phyloP scores from a whole-genome alignment of 1,284 basidiomycete species.

The Chalciporus piperatoides region DNA sequence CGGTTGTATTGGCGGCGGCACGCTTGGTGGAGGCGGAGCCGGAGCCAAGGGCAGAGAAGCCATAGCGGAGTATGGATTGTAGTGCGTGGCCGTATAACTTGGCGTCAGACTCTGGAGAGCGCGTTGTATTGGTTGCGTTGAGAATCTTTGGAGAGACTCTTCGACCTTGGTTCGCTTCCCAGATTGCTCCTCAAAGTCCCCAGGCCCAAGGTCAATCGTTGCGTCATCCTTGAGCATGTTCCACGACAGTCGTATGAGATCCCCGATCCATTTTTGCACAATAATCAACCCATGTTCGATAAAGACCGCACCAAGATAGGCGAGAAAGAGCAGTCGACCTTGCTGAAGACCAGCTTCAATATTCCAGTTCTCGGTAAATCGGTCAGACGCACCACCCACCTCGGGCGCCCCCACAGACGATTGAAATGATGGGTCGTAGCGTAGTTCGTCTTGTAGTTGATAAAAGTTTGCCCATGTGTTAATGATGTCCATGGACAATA shows the following conservation, averaged over 20 bases:
- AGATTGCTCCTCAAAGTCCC: slow-evolving; percentile 29
- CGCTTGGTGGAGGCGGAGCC: slow-evolving; percentile 23
- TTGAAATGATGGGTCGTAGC: slow-evolving; percentile 47
- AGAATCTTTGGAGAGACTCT: slow-evolving; percentile 30
- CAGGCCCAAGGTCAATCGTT: slow-evolving; percentile 22
- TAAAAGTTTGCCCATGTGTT: slow-evolving; percentile 59
- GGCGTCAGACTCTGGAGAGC: slow-evolving; percentile 23
- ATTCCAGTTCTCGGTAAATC: slow-evolving; percentile 15
- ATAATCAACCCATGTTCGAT: slow-evolving; percentile 48
- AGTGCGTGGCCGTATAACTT: slow-evolving; percentile 27
- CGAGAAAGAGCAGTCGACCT: slow-evolving; percentile 52
- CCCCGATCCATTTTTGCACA: slow-evolving; percentile 57
- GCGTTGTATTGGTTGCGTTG: slow-evolving; percentile 32
- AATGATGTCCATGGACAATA: slow-evolving; percentile 46
- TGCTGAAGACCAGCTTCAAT: slow-evolving; percentile 42
- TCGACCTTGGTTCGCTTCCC: slow-evolving; percentile 32
- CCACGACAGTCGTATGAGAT: slow-evolving; percentile 42
- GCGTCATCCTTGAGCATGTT: slow-evolving; percentile 20
- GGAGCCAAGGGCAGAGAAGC: slow-evolving; percentile 14
- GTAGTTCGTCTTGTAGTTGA: slow-evolving; percentile 52
- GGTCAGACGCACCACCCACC: slow-evolving; percentile 36
- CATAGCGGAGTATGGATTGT: slow-evolving; percentile 32
- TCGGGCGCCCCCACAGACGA: slow-evolving; percentile 41
- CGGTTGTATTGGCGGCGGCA: slow-evolving; percentile 28
- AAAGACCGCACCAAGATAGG: slow-evolving; percentile 66